phyloP scores from a whole-genome alignment of 805 yeast genomes.

The Ogataea henricii region DNA sequence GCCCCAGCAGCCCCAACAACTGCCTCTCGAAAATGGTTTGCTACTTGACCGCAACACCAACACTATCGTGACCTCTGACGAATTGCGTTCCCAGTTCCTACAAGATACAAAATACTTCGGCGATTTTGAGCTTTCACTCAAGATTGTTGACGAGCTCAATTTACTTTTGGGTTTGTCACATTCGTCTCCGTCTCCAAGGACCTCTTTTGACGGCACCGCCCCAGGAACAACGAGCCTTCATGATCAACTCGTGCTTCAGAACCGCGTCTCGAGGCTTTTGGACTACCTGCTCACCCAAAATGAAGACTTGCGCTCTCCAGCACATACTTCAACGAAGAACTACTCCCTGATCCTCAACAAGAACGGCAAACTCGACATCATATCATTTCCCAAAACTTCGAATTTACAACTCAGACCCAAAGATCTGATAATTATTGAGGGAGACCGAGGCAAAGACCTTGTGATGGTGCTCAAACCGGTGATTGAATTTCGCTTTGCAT shows the following conservation, averaged over 20 bases:
- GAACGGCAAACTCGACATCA: constrained; percentile 58
- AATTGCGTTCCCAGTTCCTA: constrained; percentile 49
- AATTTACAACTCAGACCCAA: constrained; percentile 57
- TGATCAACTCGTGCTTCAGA: constrained; percentile 20
- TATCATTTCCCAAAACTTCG: constrained; percentile 66
- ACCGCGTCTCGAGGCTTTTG: constrained; percentile 35
- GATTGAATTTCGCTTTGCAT: constrained; percentile 63
- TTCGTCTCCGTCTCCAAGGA: constrained; percentile 22
- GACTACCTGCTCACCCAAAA: constrained; percentile 45
- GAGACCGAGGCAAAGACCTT: constrained; percentile 81
- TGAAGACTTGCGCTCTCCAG: constrained; percentile 42
- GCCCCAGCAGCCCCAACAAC: constrained; percentile 11
- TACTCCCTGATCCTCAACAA: constrained; percentile 39
- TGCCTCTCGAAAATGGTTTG: constrained; percentile 62
- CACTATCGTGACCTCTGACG: constrained; percentile 57
- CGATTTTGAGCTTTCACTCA: constrained; percentile 39
- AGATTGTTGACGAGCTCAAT: constrained; percentile 41
- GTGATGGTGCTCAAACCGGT: constrained; percentile 71
- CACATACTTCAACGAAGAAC: constrained; percentile 34
- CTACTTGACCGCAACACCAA: constrained; percentile 51
- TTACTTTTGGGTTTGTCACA: constrained; percentile 23
- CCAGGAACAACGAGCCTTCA: constrained; percentile 5
- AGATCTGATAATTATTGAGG: constrained; percentile 78
- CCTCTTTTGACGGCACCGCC: constrained; percentile 16
- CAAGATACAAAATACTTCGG: constrained; percentile 60